Evolutionary conservation across 139 green algal species (phyloP).

Genomic region (Haematococcus sp.): DNA sequence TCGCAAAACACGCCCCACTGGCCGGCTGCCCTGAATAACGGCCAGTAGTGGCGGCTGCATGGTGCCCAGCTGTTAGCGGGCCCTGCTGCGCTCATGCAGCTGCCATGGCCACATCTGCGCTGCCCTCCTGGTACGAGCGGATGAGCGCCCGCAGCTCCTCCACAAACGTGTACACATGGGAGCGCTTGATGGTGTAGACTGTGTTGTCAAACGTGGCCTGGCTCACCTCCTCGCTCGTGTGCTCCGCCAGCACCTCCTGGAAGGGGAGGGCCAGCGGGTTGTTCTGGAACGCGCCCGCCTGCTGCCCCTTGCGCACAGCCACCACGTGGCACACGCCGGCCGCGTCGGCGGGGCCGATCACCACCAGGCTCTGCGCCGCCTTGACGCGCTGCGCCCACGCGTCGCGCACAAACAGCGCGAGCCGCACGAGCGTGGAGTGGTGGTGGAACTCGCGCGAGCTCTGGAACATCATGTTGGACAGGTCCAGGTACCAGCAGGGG

Average conservation of each 20-base stretch:
- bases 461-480: slow-evolving; percentile 12
- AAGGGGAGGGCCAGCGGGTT: slow-evolving; percentile 37
- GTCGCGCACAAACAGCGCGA: slow-evolving; percentile 14
- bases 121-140: background rate
- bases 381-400: slow-evolving; percentile 9
- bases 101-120: background rate
- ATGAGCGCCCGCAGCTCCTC: slow-evolving; percentile 17
- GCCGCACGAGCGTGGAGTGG: slow-evolving; percentile 1
- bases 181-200: slow-evolving; percentile 24
- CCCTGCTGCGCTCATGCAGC: too few species aligned
- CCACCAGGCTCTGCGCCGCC: slow-evolving; percentile 20
- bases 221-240: background rate
- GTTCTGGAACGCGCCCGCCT: slow-evolving; percentile 30
- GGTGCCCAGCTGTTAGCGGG: too few species aligned
- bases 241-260: slow-evolving; percentile 19
- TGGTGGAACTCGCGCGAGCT: slow-evolving; percentile 15
- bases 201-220: slow-evolving; percentile 27
- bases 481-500: slow-evolving; percentile 21
- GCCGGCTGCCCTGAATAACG: too few species aligned
- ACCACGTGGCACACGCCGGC: slow-evolving; percentile 33
- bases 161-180: slow-evolving; percentile 9
- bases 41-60: too few species aligned
- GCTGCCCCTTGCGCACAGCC: slow-evolving; percentile 30
- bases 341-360: slow-evolving; percentile 34
- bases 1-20: too few species aligned